phyloP scores from a whole-genome alignment of 805 yeast genomes.

The Candida endomychidarum region DNA sequence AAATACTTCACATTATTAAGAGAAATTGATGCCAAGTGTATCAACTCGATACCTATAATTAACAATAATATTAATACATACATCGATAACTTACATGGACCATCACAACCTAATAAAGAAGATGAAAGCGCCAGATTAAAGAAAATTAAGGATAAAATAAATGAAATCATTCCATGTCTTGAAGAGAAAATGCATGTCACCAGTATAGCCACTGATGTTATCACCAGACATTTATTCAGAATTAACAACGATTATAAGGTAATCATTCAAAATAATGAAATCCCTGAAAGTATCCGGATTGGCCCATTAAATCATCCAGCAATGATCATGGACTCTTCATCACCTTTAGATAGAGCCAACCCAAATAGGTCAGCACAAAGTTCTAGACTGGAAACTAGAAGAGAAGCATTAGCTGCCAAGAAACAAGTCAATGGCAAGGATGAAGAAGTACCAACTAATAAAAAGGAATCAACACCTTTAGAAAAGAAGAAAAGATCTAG shows the following conservation, averaged over 20 bases:
- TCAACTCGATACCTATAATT: constrained; percentile 67
- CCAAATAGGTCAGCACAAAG: constrained; percentile 61
- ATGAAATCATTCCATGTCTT: constrained; percentile 82
- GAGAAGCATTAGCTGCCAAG: constrained; percentile 91
- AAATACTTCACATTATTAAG: constrained; percentile 83
- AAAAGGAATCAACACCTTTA: constrained; percentile 20
- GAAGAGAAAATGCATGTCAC: constrained; percentile 99
- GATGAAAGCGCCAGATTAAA: constrained; percentile 8
- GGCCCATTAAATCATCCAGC: constrained; percentile 92
- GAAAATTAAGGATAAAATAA: constrained; percentile 45
- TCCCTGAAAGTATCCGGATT: constrained; percentile 73
- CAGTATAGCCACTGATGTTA: constrained; percentile 79
- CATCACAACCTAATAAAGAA: not conserved
- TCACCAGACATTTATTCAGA: constrained; percentile 65
- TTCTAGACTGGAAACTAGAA: constrained; percentile 77
- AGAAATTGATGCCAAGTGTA: constrained; percentile 94
- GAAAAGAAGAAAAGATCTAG: constrained; percentile 19
- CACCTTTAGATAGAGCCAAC: constrained; percentile 41
- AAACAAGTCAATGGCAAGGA: constrained; percentile 52
- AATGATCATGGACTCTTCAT: constrained; percentile 59
- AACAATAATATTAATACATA: constrained; percentile 53
- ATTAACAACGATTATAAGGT: constrained; percentile 79
- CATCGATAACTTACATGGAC: constrained; percentile 23
- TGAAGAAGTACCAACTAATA: constrained; percentile 9
- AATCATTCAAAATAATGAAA: constrained; percentile 69